Evolutionary conservation across 2,329 filamentous ascomycete genomes (phyloP).

Genomic region (Hypoxylon sp.): DNA sequence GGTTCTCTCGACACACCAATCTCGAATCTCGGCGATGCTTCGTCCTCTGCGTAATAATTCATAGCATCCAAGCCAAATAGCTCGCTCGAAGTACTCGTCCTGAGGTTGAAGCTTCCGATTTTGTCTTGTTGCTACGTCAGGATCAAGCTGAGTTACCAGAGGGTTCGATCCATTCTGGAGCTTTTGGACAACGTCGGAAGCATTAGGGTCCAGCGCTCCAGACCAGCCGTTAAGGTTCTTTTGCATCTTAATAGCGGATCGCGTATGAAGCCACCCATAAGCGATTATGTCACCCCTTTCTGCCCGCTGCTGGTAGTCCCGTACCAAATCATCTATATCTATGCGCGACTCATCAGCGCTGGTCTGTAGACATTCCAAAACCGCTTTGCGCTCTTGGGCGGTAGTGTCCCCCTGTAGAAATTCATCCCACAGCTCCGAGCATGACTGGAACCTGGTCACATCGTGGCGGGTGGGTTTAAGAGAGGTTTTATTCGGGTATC

Average conservation of each 20-base stretch:
- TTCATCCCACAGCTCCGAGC: constrained; percentile 70
- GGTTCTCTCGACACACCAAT: constrained; percentile 88
- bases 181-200: constrained; percentile 68
- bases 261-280: constrained; percentile 93
- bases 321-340: constrained; percentile 81
- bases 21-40: constrained; percentile 78
- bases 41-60: constrained; percentile 91
- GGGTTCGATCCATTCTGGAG: constrained; percentile 72
- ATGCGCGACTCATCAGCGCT: constrained; percentile 76
- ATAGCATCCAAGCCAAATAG: constrained; percentile 94
- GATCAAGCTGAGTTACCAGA: constrained; percentile 90
- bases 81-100: constrained; percentile 90
- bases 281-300: constrained; percentile 86
- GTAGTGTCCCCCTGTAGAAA: constrained; percentile 81
- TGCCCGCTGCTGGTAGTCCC: constrained; percentile 81
- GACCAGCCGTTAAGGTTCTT: constrained; percentile 83
- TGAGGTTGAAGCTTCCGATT: constrained; percentile 81
- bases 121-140: constrained; percentile 89
- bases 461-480: constrained; percentile 57
- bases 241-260: constrained; percentile 88
- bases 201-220: constrained; percentile 74
- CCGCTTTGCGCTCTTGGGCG: constrained; percentile 82
- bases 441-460: constrained; percentile 50
- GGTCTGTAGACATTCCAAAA: constrained; percentile 89
- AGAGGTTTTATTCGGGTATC: constrained; percentile 65